Percentiles rank a stretch among this genome's conserved stretches.
phyloP scores from a whole-genome alignment of 2,329 filamentous ascomycete genomes.

The Pseudocercospora musae region DNA sequence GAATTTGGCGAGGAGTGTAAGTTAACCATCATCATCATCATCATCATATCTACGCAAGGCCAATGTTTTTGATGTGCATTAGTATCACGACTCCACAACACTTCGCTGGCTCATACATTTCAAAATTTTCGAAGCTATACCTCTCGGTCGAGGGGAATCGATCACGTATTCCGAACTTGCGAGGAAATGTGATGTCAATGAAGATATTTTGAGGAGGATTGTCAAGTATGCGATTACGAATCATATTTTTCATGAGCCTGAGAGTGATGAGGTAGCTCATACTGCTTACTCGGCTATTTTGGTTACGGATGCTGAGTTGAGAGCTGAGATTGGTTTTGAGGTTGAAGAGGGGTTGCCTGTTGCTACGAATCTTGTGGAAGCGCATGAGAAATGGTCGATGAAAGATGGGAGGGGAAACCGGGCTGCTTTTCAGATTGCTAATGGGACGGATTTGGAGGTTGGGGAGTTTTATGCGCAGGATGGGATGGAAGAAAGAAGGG shows the following conservation, averaged over 20 bases:
- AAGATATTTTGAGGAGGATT: neutral
- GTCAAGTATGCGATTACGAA: neutral
- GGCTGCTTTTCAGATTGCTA: neutral
- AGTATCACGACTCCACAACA: conserved; percentile 1
- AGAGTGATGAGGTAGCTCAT: neutral
- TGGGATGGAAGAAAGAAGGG: neutral
- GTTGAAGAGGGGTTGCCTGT: neutral
- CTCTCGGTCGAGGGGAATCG: neutral
- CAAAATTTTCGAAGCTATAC: neutral
- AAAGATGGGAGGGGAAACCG: neutral
- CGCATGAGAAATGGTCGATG: neutral
- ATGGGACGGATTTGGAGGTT: neutral
- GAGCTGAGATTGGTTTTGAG: neutral
- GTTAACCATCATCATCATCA: neutral
- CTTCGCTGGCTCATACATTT: conserved; percentile 1
- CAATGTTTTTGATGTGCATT: neutral
- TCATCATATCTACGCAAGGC: neutral
- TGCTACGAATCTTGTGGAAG: neutral
- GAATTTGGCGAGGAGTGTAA: neutral
- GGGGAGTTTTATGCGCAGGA: neutral
- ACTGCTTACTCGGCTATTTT: neutral
- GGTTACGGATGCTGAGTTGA: neutral
- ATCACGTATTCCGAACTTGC: neutral
- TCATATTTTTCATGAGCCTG: neutral
- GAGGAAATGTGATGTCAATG: neutral